Evolutionary conservation across 306 rosid species (phyloP).

Genomic region (Biancaea sappan): DNA sequence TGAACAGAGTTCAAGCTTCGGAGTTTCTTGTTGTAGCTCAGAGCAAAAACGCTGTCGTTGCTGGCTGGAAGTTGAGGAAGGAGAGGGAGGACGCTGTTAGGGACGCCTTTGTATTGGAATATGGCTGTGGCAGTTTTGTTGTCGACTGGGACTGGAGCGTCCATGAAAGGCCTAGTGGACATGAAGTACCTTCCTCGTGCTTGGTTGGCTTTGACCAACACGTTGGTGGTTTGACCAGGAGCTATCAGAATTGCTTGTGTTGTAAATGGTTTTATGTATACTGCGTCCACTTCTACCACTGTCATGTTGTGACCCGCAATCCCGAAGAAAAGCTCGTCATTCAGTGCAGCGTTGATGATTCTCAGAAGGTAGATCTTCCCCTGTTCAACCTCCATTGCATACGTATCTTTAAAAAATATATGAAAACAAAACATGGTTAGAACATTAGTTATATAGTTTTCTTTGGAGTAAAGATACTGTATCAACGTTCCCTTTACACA

Average conservation of each 20-base stretch:
- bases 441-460: background rate
- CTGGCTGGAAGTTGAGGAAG: slow-evolving; percentile 63
- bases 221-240: slow-evolving; percentile 93
- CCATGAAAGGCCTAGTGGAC: slow-evolving; percentile 71
- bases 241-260: slow-evolving; percentile 71
- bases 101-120: slow-evolving; percentile 70
- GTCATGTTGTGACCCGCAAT: slow-evolving; percentile 75
- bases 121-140: slow-evolving; percentile 81
- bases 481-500: slow-evolving; percentile 23
- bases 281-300: slow-evolving; percentile 92
- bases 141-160: slow-evolving; percentile 67
- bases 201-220: slow-evolving; percentile 67
- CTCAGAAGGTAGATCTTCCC: slow-evolving; percentile 77
- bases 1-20: slow-evolving; percentile 59
- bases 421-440: too few relatives aligned
- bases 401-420: slow-evolving; percentile 58
- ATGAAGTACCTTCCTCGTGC: slow-evolving; percentile 67
- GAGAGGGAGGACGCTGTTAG: slow-evolving; percentile 68
- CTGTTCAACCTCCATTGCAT: slow-evolving; percentile 69
- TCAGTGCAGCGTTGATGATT: slow-evolving; percentile 67
- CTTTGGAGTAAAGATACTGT: slow-evolving; percentile 10
- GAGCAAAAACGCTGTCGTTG: slow-evolving; percentile 65
- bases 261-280: slow-evolving; percentile 78
- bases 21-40: slow-evolving; percentile 56
- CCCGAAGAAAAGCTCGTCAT: slow-evolving; percentile 80